Evolutionary conservation across 441 rosid species (phyloP).

Genomic region (Sinapis alba): DNA sequence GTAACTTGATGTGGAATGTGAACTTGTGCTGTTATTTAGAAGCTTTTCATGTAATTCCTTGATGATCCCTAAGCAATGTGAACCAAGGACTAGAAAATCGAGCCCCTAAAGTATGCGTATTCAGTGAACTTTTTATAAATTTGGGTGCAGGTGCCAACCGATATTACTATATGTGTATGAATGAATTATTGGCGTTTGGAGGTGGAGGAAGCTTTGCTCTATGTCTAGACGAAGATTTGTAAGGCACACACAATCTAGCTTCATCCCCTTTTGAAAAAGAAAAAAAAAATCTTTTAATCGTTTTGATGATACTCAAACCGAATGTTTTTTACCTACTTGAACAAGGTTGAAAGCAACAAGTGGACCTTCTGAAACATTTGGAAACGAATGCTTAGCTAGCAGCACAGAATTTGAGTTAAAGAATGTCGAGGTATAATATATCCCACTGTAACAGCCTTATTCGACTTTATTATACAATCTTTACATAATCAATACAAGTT

Average conservation of each 20-base stretch:
- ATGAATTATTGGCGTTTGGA: slow-evolving; percentile 84
- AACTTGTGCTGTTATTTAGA: background rate
- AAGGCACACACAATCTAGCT: slow-evolving; percentile 46
- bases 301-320: slow-evolving; percentile 16
- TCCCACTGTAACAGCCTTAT: background rate
- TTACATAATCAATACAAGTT: background rate
- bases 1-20: background rate
- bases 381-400: slow-evolving; percentile 82
- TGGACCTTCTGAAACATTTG: slow-evolving; percentile 84
- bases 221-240: slow-evolving; percentile 86
- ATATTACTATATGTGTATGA: slow-evolving; percentile 83
- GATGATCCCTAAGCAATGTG: background rate
- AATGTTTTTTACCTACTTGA: slow-evolving; percentile 22
- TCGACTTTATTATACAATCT: background rate
- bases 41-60: background rate
- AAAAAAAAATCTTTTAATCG: background rate
- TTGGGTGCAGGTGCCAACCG: slow-evolving; percentile 80
- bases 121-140: background rate
- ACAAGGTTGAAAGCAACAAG: slow-evolving; percentile 85
- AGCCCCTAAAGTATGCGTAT: background rate
- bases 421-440: slow-evolving; percentile 82
- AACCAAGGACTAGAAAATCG: background rate
- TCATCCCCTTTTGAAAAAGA: background rate
- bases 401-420: slow-evolving; percentile 67
- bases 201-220: slow-evolving; percentile 91